phyloP scores from a whole-genome alignment of 2,329 filamentous ascomycete genomes.

The Botrytis deweyae region DNA sequence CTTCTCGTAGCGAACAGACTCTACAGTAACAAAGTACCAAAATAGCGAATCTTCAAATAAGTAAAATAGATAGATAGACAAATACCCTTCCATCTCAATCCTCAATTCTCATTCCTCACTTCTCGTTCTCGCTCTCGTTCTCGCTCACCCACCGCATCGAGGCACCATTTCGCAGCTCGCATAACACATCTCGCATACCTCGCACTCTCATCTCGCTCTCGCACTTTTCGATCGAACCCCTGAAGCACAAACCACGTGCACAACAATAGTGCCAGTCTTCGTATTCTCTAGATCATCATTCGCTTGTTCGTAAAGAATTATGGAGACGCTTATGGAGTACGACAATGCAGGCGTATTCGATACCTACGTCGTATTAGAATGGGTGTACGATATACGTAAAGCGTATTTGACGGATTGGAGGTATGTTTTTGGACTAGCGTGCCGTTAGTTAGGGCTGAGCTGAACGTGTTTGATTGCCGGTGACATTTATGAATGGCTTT shows the following conservation, averaged over 20 bases:
- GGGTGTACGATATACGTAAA: neutral
- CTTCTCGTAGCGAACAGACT: neutral
- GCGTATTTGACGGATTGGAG: neutral
- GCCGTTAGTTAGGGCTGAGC: neutral
- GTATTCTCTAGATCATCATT: neutral
- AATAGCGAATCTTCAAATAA: accelerated
- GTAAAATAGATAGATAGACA: neutral
- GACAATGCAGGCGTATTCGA: neutral
- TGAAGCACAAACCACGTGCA: neutral
- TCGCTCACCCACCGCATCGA: too few species aligned
- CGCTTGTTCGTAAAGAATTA: neutral
- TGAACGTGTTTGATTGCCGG: neutral
- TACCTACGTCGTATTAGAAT: neutral
- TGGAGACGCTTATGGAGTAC: neutral
- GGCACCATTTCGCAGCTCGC: neutral
- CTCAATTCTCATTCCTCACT: too few species aligned
- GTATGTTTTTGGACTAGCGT: neutral
- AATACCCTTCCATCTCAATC: neutral
- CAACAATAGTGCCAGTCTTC: neutral
- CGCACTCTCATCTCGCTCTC: neutral
- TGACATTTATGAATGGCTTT: neutral
- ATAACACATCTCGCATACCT: neutral
- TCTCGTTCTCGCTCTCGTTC: neutral
- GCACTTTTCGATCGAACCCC: neutral
- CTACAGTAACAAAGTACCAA: neutral